Evolutionary conservation across 2,329 filamentous ascomycete species (phyloP).

Genomic region (Fusarium denticulatum): DNA sequence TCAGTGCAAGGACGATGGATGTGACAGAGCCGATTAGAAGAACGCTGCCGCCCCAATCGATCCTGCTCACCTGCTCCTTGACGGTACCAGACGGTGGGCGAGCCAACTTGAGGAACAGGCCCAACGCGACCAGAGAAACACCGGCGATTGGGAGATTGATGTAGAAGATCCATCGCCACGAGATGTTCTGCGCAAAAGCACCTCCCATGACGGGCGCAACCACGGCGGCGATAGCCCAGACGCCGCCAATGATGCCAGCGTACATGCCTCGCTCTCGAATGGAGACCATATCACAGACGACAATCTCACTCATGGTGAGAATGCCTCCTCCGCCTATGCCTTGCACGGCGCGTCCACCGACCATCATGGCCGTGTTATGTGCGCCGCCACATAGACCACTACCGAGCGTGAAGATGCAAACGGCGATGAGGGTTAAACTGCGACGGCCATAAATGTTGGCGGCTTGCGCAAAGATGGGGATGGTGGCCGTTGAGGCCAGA

Average conservation of each 20-base stretch:
- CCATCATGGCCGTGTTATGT: conserved; percentile 50
- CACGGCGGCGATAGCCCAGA: conserved; percentile 47
- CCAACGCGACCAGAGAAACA: conserved; percentile 28
- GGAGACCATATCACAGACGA: conserved; percentile 58
- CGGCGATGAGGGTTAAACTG: conserved; percentile 47
- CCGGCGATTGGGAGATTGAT: conserved; percentile 51
- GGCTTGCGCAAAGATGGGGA: conserved; percentile 60
- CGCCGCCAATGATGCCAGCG: conserved; percentile 46
- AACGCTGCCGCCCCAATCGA: conserved; percentile 55
- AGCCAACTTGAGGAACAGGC: conserved; percentile 39
- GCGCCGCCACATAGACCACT: conserved; percentile 40
- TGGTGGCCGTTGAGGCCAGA: conserved; percentile 47
- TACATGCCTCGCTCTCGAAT: conserved; percentile 58
- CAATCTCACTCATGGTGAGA: conserved; percentile 46
- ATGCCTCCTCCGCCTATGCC: conserved; percentile 55
- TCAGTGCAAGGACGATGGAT: conserved; percentile 59
- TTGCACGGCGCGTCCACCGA: conserved; percentile 57
- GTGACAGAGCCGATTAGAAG: conserved; percentile 51
- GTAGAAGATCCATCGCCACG: conserved; percentile 59
- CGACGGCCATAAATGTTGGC: conserved; percentile 62
- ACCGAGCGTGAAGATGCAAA: conserved; percentile 38
- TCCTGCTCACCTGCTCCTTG: conserved; percentile 22
- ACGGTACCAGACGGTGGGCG: conserved; percentile 26
- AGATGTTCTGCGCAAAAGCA: conserved; percentile 38
- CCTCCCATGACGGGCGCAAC: conserved; percentile 49